Evolutionary conservation across 768 basidiomycete species (phyloP).

Genomic region (Russula dissimulans): DNA sequence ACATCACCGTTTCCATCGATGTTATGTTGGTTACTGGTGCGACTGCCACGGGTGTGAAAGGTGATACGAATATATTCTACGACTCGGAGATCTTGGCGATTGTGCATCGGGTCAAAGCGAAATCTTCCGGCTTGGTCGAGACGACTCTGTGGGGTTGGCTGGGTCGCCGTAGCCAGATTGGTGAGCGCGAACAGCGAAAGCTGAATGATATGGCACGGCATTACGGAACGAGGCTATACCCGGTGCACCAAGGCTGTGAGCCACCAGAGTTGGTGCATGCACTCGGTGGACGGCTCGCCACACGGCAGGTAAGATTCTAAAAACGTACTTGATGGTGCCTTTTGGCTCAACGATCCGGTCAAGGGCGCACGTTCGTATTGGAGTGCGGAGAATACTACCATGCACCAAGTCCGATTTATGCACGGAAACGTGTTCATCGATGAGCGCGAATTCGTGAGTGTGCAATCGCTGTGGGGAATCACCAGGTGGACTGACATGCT

Average conservation of each 20-base stretch:
- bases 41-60: conserved; percentile 37
- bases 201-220: conserved; percentile 61
- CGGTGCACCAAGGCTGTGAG: conserved; percentile 53
- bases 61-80: conserved; percentile 51
- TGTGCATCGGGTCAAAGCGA: conserved; percentile 60
- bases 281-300: conserved; percentile 63
- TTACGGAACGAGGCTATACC: conserved; percentile 47
- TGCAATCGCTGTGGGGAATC: conserved; percentile 2
- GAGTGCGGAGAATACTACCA: conserved; percentile 71
- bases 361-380: conserved; percentile 68
- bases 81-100: conserved; percentile 63
- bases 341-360: not conserved
- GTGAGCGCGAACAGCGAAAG: conserved; percentile 57
- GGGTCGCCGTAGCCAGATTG: conserved; percentile 44
- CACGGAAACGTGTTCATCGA: conserved; percentile 52
- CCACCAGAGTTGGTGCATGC: conserved; percentile 50
- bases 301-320: conserved; percentile 52
- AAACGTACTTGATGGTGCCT: conserved; percentile 4
- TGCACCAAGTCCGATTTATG: conserved; percentile 59
- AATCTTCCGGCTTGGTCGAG: conserved; percentile 51
- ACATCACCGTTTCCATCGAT: conserved; percentile 63
- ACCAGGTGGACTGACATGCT: not conserved
- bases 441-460: conserved; percentile 61
- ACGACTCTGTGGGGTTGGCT: conserved; percentile 74
- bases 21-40: conserved; percentile 50